Evolutionary conservation across 441 rosid genomes (phyloP), one percentile per base, ranked within the genome.

Genomic region (Hura crepitans): DNA sequence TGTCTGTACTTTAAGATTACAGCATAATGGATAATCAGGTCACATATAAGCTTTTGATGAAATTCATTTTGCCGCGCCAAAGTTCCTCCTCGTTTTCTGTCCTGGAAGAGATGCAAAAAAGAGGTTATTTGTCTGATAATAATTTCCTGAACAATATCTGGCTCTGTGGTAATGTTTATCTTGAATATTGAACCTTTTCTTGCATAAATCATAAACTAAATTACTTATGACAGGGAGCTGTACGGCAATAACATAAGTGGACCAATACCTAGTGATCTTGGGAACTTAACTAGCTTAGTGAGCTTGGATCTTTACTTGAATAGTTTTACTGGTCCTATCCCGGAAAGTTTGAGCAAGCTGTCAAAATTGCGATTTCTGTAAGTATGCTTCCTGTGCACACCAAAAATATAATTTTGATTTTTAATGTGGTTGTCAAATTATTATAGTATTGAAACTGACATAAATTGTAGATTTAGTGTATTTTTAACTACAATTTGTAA

Each of bases 221-320:
- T 28, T 77, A 53, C 65, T 49, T 56, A 4, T 73, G 62, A 78
- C 90, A 92, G 97, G 87, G 94, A 88, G 58, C 96, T 95, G 59
- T 95, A 90, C 80, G 89, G 97, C 76, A 95, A 95, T 74, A 90
- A 90, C 79, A 85, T 95, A 68, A 90, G 87, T 71, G 98, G 99
- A 74, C 82, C 86, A 25, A 82, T 92, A 72, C 98, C 98, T 46
- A 84, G 84, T 76, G 95, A 92, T 79, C 93, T 90, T 75, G 99
- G 98, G 69, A 90, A 89, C 72, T 79, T 95, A 86, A 89, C 93
- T 69, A 90, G 73, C 85, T 81, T 95, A 84, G 97, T 92, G 81
- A 95, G 99, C 93, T 83, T 95, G 98, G 99, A 92, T 89, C 98
- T 95, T 72, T 95, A 95, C 89, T 73, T 95, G 85, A 95, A 95